phyloP scores from a whole-genome alignment of 2,329 filamentous ascomycete genomes.

The Tolypocladium amazonense region DNA sequence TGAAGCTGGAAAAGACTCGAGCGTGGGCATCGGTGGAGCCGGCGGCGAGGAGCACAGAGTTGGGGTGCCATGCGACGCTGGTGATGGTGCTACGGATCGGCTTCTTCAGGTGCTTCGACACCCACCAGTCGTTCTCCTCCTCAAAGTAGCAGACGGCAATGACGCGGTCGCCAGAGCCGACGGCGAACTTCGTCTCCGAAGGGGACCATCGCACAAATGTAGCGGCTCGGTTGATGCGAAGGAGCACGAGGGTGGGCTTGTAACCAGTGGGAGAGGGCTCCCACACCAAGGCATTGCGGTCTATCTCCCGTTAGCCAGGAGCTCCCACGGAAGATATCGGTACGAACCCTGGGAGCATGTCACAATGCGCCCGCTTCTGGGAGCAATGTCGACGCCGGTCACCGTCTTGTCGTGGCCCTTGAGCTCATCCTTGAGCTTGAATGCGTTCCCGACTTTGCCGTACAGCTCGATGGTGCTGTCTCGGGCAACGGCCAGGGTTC shows the following conservation, averaged over 20 bases:
- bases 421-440: slow-evolving; percentile 80
- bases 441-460: slow-evolving; percentile 58
- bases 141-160: slow-evolving; percentile 99
- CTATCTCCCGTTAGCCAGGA: slow-evolving; percentile 31
- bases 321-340: background rate
- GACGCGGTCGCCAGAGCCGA: slow-evolving; percentile 88
- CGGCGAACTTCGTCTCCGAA: slow-evolving; percentile 93
- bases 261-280: slow-evolving; percentile 86
- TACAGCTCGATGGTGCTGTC: slow-evolving; percentile 90
- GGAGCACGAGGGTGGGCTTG: slow-evolving; percentile 92
- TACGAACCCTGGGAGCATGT: slow-evolving; percentile 84
- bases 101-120: slow-evolving; percentile 98
- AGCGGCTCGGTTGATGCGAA: slow-evolving; percentile 92
- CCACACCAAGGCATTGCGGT: slow-evolving; percentile 97
- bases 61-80: slow-evolving; percentile 91
- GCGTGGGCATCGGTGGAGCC: slow-evolving; percentile 97
- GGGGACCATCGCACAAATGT: slow-evolving; percentile 97
- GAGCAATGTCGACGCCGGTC: slow-evolving; percentile 91
- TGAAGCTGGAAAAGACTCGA: slow-evolving; percentile 86
- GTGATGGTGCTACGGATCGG: slow-evolving; percentile 96
- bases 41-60: slow-evolving; percentile 87
- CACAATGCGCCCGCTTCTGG: slow-evolving; percentile 82
- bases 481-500: slow-evolving; percentile 80
- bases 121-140: slow-evolving; percentile 99
- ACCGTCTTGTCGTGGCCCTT: slow-evolving; percentile 96